Evolutionary conservation across 306 rosid species (phyloP), one percentile per base, ranked within the genome.

Genomic region (Cotoneaster glaucophyllus): DNA sequence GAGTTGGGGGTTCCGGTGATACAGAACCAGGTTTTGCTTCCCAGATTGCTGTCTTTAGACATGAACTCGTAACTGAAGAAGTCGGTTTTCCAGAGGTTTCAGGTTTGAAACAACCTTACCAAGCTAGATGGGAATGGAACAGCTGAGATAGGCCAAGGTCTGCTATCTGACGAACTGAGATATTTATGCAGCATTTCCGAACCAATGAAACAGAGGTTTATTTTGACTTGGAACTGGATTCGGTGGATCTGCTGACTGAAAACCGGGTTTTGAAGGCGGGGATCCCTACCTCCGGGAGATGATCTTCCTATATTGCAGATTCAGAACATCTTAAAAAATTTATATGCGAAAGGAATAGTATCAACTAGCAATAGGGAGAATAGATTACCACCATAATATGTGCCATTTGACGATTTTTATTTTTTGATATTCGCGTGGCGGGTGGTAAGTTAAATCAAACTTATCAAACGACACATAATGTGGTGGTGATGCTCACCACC

Each of bases 21-120:
- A 19, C 69, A 62, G 99, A 96, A 73, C 99, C 98, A 8, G 99
- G 99, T 72, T 90, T 88, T 85, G 99, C 98, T 78, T 96, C 99
- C 31, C 99, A 96, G 87, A 92, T 92, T 83, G 98, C 99, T 26
- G 93, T 95, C 69, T 95, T 95, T 70, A 89, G 81, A 82, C 85
- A 84, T 69, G 87, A 76, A 58, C 67, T 77, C 63, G 57, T 25
- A 24, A 78, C 64, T 65, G 73, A 70, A 22, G 83, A 77, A 71
- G 82, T 76, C 12, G 17, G 11, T 19, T 32, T 54, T 67, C 67
- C 17, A 53, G 83, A 84, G 50, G 78, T 26, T 12, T 34, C 77
- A 71, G 88, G 81, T 50, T 41, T 31, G 21, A 86, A 77, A 31
- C 80, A 69, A 28, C 81, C 56, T 63, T 85, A 79, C 82, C 54